phyloP scores from a whole-genome alignment of 306 rosid genomes.

The Ochetophila trinervis region DNA sequence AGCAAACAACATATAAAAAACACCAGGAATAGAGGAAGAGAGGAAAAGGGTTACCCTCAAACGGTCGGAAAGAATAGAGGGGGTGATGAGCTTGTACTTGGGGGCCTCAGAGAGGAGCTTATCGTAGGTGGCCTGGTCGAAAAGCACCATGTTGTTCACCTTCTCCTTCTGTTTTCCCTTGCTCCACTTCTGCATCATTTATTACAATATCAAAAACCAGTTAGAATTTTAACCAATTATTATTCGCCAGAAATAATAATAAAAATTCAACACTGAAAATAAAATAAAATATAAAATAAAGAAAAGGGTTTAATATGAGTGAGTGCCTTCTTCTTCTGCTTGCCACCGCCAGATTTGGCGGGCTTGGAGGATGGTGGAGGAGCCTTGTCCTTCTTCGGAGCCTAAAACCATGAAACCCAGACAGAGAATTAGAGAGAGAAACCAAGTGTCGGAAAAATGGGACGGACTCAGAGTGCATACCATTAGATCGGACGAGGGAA shows the following conservation, averaged over 20 bases:
- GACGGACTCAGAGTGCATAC: conserved; percentile 10
- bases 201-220: no score
- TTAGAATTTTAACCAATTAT: neutral
- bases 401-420: conserved; percentile 25
- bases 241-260: neutral
- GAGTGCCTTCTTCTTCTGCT: conserved; percentile 67
- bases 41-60: conserved; percentile 41
- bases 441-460: no score
- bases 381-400: conserved; percentile 74
- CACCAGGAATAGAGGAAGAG: neutral
- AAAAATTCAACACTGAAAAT: neutral
- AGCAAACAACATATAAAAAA: neutral
- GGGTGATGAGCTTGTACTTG: conserved; percentile 66
- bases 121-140: conserved; percentile 57
- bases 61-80: conserved; percentile 60
- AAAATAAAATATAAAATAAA: neutral
- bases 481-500: conserved; percentile 15
- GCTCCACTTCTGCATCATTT: conserved; percentile 58
- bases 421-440: neutral
- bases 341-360: conserved; percentile 67
- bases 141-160: conserved; percentile 70
- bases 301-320: neutral
- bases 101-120: conserved; percentile 66
- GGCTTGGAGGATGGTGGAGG: conserved; percentile 70
- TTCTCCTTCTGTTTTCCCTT: conserved; percentile 81